phyloP scores from a whole-genome alignment of 345 rosid species.

The Leavenworthia alabamica region DNA sequence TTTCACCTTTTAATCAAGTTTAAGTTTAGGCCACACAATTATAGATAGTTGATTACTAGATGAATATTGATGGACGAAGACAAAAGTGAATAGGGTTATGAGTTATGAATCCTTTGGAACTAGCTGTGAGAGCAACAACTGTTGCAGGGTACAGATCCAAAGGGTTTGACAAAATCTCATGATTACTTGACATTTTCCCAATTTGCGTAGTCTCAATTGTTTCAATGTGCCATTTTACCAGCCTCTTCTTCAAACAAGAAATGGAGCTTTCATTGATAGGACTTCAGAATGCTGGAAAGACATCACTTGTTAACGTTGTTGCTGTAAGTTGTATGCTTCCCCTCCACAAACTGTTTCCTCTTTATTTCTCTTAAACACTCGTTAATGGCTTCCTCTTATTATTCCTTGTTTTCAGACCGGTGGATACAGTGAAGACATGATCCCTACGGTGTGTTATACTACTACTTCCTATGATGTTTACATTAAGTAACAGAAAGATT shows the following conservation, averaged over 20 bases:
- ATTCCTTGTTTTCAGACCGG: slow-evolving; percentile 55
- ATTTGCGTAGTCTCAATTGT: not conserved
- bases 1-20: not conserved
- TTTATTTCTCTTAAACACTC: slow-evolving; percentile 1
- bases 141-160: not conserved
- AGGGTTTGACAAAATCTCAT: not conserved
- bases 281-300: slow-evolving; percentile 83
- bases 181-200: not conserved
- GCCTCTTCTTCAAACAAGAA: slow-evolving; percentile 82
- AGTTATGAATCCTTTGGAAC: not conserved
- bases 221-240: slow-evolving; percentile 33
- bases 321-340: slow-evolving; percentile 52
- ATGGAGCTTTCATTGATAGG: slow-evolving; percentile 88
- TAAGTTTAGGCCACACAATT: not conserved
- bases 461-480: slow-evolving; percentile 3
- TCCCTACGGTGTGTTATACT: slow-evolving; percentile 54
- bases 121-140: not conserved
- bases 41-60: not conserved
- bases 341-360: not conserved
- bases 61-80: not conserved
- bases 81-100: not conserved
- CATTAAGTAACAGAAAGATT: not conserved
- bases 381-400: slow-evolving; percentile 20
- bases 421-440: slow-evolving; percentile 90
- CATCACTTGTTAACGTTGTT: slow-evolving; percentile 74